phyloP scores from a whole-genome alignment of 2,329 filamentous ascomycete species.

The Simplicillium aogashimaense region DNA sequence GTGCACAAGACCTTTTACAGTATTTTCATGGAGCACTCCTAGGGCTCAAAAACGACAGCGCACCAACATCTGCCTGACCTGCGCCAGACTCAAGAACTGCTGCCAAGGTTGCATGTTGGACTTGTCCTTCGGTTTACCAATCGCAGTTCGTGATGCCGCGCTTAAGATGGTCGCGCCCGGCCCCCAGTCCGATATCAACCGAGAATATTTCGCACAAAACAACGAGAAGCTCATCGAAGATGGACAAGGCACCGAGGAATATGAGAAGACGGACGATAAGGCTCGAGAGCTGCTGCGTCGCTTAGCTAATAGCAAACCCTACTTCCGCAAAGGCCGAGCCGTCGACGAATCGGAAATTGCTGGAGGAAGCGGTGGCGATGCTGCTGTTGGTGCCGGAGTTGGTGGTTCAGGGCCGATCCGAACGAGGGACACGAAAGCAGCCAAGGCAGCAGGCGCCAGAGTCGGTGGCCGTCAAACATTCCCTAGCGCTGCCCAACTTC shows the following conservation, averaged over 20 bases:
- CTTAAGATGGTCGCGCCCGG: conserved; percentile 96
- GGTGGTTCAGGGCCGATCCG: conserved; percentile 69
- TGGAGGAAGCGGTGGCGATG: conserved; percentile 31
- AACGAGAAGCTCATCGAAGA: conserved; percentile 94
- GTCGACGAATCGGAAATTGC: conserved; percentile 47
- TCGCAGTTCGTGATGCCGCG: conserved; percentile 89
- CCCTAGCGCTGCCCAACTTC: conserved; percentile 61
- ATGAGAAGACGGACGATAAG: conserved; percentile 96
- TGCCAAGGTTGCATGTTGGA: conserved; percentile 99
- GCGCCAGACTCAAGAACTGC: conserved; percentile 95
- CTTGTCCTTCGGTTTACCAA: conserved; percentile 87
- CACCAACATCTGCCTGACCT: conserved; percentile 93
- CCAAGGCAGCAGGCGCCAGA: conserved; percentile 36
- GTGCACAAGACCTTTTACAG: conserved; percentile 90
- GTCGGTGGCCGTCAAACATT: conserved; percentile 48
- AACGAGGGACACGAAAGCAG: conserved; percentile 55
- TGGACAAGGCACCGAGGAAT: conserved; percentile 76
- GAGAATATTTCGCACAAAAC: conserved; percentile 96
- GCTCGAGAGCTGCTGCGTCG: conserved; percentile 77
- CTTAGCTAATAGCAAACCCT: conserved; percentile 86
- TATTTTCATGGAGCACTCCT: conserved; percentile 91
- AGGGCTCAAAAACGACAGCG: conserved; percentile 79
- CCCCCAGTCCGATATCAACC: conserved; percentile 83
- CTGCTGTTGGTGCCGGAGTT: conserved; percentile 42
- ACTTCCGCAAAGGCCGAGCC: conserved; percentile 78